Conservation (phyloP, 148 eudicot genomes). For the Salicornia ramosissima region DNA sequence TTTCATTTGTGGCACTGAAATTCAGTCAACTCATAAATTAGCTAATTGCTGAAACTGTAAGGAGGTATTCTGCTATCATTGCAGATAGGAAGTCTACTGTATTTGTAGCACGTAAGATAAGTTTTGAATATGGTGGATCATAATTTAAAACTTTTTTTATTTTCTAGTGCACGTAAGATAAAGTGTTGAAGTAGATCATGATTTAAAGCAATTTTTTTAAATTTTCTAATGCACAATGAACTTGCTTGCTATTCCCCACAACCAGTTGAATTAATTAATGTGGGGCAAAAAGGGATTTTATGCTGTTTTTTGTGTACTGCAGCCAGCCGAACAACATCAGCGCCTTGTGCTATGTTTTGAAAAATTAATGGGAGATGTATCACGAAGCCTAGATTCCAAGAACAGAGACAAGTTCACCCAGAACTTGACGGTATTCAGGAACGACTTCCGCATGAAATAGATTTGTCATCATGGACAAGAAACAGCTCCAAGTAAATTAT, state of each 20-base stretch:
- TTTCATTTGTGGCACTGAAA: no score
- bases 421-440: constrained; percentile 62
- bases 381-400: constrained; percentile 67
- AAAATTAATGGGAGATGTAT: constrained; percentile 65
- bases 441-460: constrained; percentile 64
- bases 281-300: background rate
- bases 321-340: constrained; percentile 76
- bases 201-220: no score
- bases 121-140: no score
- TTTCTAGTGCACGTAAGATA: no score
- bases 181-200: no score
- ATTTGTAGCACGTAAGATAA: no score
- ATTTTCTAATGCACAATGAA: no score
- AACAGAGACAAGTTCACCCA: constrained; percentile 87
- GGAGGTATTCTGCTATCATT: no score
- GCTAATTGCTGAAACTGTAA: no score
- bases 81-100: no score
- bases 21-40: no score
- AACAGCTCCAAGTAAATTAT: background rate
- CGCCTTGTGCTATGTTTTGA: constrained; percentile 68
- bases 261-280: background rate
- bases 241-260: background rate
- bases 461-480: background rate
- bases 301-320: constrained; percentile 28
- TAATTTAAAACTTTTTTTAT: no score